Evolutionary conservation across 495 filamentous ascomycete genomes (phyloP), one percentile per base, ranked within the genome.

Genomic region (Xylaria cubensis): DNA sequence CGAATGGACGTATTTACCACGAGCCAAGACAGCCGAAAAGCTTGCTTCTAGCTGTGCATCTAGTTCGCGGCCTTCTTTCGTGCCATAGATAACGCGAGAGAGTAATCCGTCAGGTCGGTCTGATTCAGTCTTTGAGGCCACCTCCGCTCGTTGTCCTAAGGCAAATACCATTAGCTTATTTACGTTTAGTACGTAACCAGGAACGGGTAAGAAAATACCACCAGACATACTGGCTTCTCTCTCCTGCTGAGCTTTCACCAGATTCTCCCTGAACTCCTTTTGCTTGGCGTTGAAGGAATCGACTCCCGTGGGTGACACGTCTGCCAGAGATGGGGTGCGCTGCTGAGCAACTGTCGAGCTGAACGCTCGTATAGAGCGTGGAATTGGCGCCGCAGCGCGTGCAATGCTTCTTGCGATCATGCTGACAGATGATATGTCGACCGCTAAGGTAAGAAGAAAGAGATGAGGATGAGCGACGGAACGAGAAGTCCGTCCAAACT

Each of bases 1-100:
- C 64, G 93, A 95, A 79, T 99, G 96, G 68, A 99, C 95, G 80
- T 99, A 99, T 84, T 99, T 99, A 67, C 96, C 96, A 73, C 96
- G 89, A 13, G 97, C 97, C 41, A 99, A 86, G 39, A 98, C 93
- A 81, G 97, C 93, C 39, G 91, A 93, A 84, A 98, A 99, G 75
- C 92, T 95, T 61, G 93, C 90, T 85, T 98, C 94, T 77, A 99
- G 95, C 83, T 97, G 95, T 65, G 92, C 89, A 72, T 99, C 97
- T 82, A 97, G 87, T 81, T 96, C 90, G 73, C 94, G 89, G 5
- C 95, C 97, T 79, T 98, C 94, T 77, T 95, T 92, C 13, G 97
- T 98, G 74, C 96, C 96, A 81, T 99, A 98, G 80, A 99, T 96
- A 63, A 99, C 87, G 63, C 90, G 92, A 32, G 83, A 86, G 24